Conservation (phyloP, 169 alveolate genomes). For the Cryptosporidium bovis region DNA sequence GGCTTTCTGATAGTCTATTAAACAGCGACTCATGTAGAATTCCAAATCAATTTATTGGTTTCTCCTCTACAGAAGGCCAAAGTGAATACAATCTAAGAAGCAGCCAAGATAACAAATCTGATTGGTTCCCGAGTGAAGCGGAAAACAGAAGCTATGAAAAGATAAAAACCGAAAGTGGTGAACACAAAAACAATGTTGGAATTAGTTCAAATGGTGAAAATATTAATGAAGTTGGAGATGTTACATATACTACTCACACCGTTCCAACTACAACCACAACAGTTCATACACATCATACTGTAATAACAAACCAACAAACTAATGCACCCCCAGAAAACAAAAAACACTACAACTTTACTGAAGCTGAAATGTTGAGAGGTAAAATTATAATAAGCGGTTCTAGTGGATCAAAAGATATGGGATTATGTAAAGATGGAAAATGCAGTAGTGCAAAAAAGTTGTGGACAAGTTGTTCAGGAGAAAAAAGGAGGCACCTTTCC, state of each 20-base stretch:
- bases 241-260: not conserved
- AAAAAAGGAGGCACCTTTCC: slow-evolving; percentile 13
- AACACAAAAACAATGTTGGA: not conserved
- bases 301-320: not conserved
- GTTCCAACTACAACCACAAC: slow-evolving; percentile 2
- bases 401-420: not conserved
- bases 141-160: slow-evolving; percentile 18
- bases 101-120: slow-evolving; percentile 20
- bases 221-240: not conserved
- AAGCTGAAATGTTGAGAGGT: no score
- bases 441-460: slow-evolving; percentile 11
- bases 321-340: not conserved
- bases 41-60: no score
- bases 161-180: not conserved
- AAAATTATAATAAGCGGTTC: slow-evolving; percentile 9
- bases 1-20: slow-evolving; percentile 10
- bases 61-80: no score
- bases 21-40: not conserved
- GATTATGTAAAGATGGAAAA: slow-evolving; percentile 28
- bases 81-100: not conserved
- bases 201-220: not conserved
- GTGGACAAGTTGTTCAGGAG: slow-evolving; percentile 24
- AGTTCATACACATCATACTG: not conserved
- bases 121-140: slow-evolving; percentile 30
- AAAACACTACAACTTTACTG: no score